Base-by-base conservation (phyloP, 2,329 filamentous ascomycete species). In the Botryosphaeria dothidea region DNA sequence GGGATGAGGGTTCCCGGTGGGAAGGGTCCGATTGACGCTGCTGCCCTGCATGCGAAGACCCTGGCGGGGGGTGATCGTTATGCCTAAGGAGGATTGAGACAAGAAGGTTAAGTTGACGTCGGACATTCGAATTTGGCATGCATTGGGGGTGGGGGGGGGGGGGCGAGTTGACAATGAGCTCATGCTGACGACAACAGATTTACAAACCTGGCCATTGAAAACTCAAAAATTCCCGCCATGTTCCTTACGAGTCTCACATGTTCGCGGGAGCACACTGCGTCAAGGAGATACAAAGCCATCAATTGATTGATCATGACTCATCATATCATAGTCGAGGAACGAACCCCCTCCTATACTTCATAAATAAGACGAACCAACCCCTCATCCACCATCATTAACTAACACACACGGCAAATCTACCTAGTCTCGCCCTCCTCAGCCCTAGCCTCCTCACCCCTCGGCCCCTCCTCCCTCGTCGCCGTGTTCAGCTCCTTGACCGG, bases 401-500 rank as follows among this genome's bases (percentile, higher is more conserved):
- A 54, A 31, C 3, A 13, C 27, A n/a, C 9, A 1, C 13, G 5
- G 3, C 17, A n/a, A 36, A 17, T 57, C 54, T 60, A 60, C 56
- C 56, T 60, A 13, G 38, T 23, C 38, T 46, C 56, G 3, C 41
- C 41, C 41, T 60, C 25, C 56, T 60, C 56, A 3, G 13, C 41
- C 36, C 34, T 43, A 17, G 52, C 36, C 8, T 41, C 52, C 11
- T 31, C 56, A 13, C 41, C 38, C 38, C 25, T 45, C 54, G 45
- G 11, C 8, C 25, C 54, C 54, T 19, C 27, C 41, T 19, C 23
- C 11, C n/a, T 2, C 1, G 23, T 11, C 25, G 11, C 8, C 15
- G 17, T 13, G 8, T n/a, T 21, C 51, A 49, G 3, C 51, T 64
- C 62, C 51, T 58, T 64, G 21, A 23, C 6, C 27, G 62, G 62